Evolutionary conservation across 139 green algal genomes (phyloP), one percentile per base, ranked within the genome.

Genomic region (Tetradesmus obliquus): DNA sequence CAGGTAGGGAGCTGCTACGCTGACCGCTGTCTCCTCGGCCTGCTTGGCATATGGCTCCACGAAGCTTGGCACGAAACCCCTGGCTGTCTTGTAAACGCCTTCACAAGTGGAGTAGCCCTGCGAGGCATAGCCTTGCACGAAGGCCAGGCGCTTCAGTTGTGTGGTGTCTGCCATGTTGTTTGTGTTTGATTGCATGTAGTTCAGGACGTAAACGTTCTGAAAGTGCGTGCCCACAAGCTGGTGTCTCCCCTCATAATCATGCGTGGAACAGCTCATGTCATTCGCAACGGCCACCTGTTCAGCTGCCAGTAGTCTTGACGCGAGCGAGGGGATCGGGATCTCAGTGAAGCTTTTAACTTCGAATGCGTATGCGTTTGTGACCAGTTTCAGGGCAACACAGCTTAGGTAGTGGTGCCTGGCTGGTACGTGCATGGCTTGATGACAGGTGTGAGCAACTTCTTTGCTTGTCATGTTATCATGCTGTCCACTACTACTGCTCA

Each of bases 141-240:
- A 92, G 8, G 45, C 83, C 5, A 92, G 45, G 53, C 83, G 90
- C 74, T 92, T 92, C 15, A 90, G 84, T 76, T 76, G 66, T 24
- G 66, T n/a, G 66, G 2, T 76, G 15, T 76, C 66, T 76, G 66
- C 13, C 66, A 76, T 76, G 8, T 1, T 76, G n/a, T 5, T 3
- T 76, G 66, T 76, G 17, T 76, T 13, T n/a, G 32, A 45, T 45
- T 45, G 32, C 32, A 45, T 45, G 32, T 45, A 45, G 32, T 45
- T 45, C 32, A 45, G 32, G 32, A 1, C 32, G 32, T 45, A 45
- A 45, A 45, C 32, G 32, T 45, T 45, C 32, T 45, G 32, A 45
- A 45, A 45, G 32, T 45, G 32, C 32, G 32, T 45, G 32, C 32
- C 32, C 32, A 45, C 32, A 45, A 45, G 32, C 32, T 45, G 32